A percentile compares a stretch with the other conserved stretches of the same genome.
Conservation (phyloP, 164 flowering plant species). For the Paratinospora sagittata region DNA sequence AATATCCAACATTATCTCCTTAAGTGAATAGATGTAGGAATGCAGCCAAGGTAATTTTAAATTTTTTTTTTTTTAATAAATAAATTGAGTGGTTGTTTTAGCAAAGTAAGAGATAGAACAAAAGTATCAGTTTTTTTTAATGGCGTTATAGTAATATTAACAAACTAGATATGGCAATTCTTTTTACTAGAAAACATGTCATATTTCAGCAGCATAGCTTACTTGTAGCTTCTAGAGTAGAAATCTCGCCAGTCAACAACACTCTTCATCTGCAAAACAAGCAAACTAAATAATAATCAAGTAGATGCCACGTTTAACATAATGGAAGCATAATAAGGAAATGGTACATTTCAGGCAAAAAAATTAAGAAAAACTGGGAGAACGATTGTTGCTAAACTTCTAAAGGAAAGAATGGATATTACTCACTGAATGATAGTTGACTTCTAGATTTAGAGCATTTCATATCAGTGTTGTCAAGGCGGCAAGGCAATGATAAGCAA, state of each 20-base stretch:
- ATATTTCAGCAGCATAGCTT: constrained; percentile 5
- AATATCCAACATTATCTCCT: background rate
- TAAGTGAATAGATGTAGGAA: background rate
- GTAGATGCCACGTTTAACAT: background rate
- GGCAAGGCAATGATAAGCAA: too few species aligned
- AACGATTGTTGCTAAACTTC: background rate
- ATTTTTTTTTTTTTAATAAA: background rate
- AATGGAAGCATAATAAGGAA: background rate
- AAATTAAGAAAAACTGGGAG: background rate
- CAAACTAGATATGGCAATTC: background rate
- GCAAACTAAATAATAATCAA: background rate
- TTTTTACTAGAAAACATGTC: background rate
- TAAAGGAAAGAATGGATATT: background rate
- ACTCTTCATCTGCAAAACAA: constrained; percentile 57
- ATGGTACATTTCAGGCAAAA: background rate
- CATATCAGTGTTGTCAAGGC: too few species aligned
- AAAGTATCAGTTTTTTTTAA: background rate
- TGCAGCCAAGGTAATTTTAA: background rate
- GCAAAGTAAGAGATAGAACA: background rate
- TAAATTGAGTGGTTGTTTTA: background rate
- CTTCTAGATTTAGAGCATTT: background rate
- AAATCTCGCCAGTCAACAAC: constrained; percentile 90
- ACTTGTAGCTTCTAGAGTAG: constrained; percentile 73
- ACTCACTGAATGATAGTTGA: background rate
- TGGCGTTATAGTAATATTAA: background rate